Evolutionary conservation across 2,329 filamentous ascomycete species (phyloP), one percentile per base, ranked within the genome.

Genomic region (Nemania abortiva): DNA sequence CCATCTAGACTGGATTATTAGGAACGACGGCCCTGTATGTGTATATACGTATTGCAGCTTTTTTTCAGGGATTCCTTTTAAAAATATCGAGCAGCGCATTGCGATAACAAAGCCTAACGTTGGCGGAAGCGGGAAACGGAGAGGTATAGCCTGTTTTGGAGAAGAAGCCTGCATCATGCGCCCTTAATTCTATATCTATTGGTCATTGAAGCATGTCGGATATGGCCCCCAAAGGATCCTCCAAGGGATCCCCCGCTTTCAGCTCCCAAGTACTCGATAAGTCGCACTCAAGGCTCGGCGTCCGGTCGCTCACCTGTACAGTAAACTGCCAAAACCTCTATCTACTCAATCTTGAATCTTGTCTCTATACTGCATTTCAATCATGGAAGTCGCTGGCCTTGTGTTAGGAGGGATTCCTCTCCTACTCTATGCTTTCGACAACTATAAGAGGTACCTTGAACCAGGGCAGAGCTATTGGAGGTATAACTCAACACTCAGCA

Each of bases 351-450:
- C 3, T 53, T 22, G 49, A 11, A 29, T n/a, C 24, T 4, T 53
- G 27, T 29, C 49, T 13, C 11, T 20, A 3, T 18, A 22, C 6
- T 15, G 6, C 13, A 22, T 6, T 22, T 22, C 22, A 18, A 53
- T 29, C 2, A 53, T 53, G 49, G 49, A 53, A 15, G 49, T 53
- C 11, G 49, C 49, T 6, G 49, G 49, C 13, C 49, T 53, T 29
- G 49, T 29, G 11, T 53, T 53, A 53, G 49, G 49, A 53, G 49
- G 49, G 9, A 53, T 53, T 13, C 49, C 49, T 20, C 20, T 53
- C 49, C 22, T 53, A 2, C 49, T 53, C 49, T 53, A 53, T 53
- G 49, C 49, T 29, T 29, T 53, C 15, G 49, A 53, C 24, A 53
- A 53, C 22, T 53, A 53, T 22, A 53, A 53, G 49, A 53, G 49